Conservation (phyloP, 1,284 basidiomycete genomes). For the Erythrobasidium hasegawianum region DNA sequence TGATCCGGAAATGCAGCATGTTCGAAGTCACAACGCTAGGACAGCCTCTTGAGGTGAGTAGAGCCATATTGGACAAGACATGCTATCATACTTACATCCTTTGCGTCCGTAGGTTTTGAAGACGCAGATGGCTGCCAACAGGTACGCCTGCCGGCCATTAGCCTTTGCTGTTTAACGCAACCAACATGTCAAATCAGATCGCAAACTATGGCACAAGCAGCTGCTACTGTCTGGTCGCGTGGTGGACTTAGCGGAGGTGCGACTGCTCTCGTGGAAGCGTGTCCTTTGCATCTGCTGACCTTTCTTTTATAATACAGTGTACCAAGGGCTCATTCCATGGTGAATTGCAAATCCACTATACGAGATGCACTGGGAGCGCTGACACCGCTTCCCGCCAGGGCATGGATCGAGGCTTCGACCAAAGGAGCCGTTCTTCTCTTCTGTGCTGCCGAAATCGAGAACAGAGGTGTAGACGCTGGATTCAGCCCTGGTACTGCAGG, state of each 20-base stretch:
- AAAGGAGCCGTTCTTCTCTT: slow-evolving; percentile 96
- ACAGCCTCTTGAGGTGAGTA: slow-evolving; percentile 80
- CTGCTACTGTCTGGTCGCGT: slow-evolving; percentile 81
- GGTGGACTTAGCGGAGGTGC: slow-evolving; percentile 74
- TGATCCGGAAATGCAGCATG: slow-evolving; percentile 25
- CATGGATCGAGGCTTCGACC: slow-evolving; percentile 99
- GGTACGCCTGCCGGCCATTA: slow-evolving; percentile 60
- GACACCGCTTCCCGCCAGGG: slow-evolving; percentile 57
- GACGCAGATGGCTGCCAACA: slow-evolving; percentile 96
- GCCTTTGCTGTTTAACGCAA: not conserved
- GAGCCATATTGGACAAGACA: not conserved
- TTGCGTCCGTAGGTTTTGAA: slow-evolving; percentile 62
- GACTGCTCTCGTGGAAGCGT: slow-evolving; percentile 18
- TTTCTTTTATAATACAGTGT: slow-evolving; percentile 55
- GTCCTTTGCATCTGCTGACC: not conserved
- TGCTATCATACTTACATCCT: not conserved
- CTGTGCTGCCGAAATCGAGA: slow-evolving; percentile 91
- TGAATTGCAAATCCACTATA: slow-evolving; percentile 46
- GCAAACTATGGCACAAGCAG: slow-evolving; percentile 84
- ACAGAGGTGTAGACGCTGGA: slow-evolving; percentile 59
- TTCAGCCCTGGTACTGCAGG: slow-evolving; percentile 77
- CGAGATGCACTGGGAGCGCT: too few relatives aligned
- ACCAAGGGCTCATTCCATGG: slow-evolving; percentile 99
- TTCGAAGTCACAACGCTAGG: slow-evolving; percentile 88
- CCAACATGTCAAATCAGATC: slow-evolving; percentile 73